Percentiles rank a stretch among this genome's conserved stretches.
phyloP scores from a whole-genome alignment of 441 rosid genomes.

The Euphorbia neoarborescens region DNA sequence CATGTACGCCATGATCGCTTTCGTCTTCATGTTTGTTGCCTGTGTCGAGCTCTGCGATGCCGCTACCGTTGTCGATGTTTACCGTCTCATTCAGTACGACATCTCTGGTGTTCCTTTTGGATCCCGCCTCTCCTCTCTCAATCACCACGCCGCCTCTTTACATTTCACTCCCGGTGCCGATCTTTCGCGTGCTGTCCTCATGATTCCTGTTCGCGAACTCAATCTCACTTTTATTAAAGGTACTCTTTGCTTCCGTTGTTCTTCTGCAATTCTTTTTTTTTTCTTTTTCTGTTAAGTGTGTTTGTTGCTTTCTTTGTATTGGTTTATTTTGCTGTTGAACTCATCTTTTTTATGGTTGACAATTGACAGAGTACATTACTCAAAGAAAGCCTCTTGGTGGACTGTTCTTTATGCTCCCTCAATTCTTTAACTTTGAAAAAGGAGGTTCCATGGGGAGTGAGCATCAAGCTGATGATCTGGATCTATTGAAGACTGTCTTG shows the following conservation, averaged over 20 bases:
- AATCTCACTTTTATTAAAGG: conserved; percentile 61
- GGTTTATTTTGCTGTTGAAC: conserved; percentile 4
- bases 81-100: conserved; percentile 91
- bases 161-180: conserved; percentile 66
- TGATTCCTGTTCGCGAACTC: conserved; percentile 72
- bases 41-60: conserved; percentile 88
- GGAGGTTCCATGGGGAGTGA: conserved; percentile 23
- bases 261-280: background rate
- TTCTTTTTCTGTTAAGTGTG: background rate
- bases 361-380: conserved; percentile 54
- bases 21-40: conserved; percentile 62
- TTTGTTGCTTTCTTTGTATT: background rate
- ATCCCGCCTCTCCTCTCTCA: conserved; percentile 78
- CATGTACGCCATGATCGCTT: conserved; percentile 50
- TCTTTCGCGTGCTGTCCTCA: conserved; percentile 77
- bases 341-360: background rate
- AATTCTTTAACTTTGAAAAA: conserved; percentile 43
- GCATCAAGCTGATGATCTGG: conserved; percentile 26
- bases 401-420: conserved; percentile 74
- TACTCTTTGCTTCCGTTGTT: conserved; percentile 9
- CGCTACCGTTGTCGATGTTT: conserved; percentile 83
- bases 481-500: conserved; percentile 35
- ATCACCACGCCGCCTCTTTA: conserved; percentile 80
- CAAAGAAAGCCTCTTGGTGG: conserved; percentile 73
- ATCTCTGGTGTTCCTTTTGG: conserved; percentile 80